A percentile compares a stretch with the other conserved stretches of the same genome.
phyloP scores from a whole-genome alignment of 345 rosid genomes.

The Heritiera littoralis region DNA sequence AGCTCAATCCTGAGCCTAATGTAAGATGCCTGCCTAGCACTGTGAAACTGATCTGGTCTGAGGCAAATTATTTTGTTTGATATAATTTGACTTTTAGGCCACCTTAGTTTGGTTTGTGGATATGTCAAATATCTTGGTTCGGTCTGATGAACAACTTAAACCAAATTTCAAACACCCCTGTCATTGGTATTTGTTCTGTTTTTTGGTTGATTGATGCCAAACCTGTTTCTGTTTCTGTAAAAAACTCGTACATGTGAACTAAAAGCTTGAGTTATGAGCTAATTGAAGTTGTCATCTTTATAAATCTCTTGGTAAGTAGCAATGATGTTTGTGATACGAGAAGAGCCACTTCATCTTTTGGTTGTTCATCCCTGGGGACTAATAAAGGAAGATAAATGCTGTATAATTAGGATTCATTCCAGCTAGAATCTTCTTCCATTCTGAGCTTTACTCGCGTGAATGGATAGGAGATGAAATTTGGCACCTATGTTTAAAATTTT shows the following conservation, averaged over 20 bases:
- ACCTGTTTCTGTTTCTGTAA: neutral
- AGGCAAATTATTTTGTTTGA: neutral
- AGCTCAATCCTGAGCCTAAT: neutral
- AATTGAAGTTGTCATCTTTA: neutral
- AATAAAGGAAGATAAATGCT: constrained; percentile 3
- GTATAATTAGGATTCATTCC: neutral
- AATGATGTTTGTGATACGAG: neutral
- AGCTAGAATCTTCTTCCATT: neutral
- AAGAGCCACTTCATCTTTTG: neutral
- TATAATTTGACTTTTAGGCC: neutral
- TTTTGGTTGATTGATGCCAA: neutral
- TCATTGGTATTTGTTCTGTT: neutral
- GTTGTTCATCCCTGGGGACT: neutral
- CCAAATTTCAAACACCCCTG: neutral
- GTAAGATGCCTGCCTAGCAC: neutral
- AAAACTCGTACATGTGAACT: neutral
- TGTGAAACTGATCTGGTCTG: neutral
- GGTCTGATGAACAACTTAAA: neutral
- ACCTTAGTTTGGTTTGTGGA: neutral
- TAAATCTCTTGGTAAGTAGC: neutral
- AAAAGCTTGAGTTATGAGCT: neutral
- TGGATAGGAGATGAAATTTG: neutral
- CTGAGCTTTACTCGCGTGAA: neutral
- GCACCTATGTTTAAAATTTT: neutral
- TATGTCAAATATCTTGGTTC: neutral